These are phyloP conservation scores for Ascochyta viciae-villosae DNA, from an alignment of 2,329 filamentous ascomycete genomes.

Conservation along the genomic window DNA sequence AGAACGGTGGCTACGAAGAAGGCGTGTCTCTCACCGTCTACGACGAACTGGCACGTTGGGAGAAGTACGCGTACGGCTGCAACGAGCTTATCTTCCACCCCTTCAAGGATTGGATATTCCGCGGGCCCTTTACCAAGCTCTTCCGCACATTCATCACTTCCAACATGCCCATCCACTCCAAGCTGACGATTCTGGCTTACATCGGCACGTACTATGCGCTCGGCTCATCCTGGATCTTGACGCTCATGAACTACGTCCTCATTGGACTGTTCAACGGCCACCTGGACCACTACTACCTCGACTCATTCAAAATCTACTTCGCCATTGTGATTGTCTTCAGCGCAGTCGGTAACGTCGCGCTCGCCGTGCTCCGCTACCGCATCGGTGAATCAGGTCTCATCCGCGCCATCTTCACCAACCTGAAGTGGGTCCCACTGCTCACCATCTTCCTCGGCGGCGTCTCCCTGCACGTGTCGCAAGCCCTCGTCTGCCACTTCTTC, in stretches of 20 bases:
- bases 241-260: slow-evolving; percentile 73
- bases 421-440: slow-evolving; percentile 70
- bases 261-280: slow-evolving; percentile 76
- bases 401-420: slow-evolving; percentile 60
- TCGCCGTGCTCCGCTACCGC: slow-evolving; percentile 70
- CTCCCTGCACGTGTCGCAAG: slow-evolving; percentile 80
- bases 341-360: slow-evolving; percentile 64
- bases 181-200: slow-evolving; percentile 75
- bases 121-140: slow-evolving; percentile 70
- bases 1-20: slow-evolving; percentile 74
- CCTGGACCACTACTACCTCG: slow-evolving; percentile 80
- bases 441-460: slow-evolving; percentile 85
- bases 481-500: slow-evolving; percentile 82
- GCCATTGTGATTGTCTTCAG: slow-evolving; percentile 71
- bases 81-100: slow-evolving; percentile 76
- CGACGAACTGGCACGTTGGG: slow-evolving; percentile 74
- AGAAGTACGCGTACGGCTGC: slow-evolving; percentile 74
- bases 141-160: slow-evolving; percentile 67
- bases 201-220: slow-evolving; percentile 77
- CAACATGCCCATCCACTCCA: slow-evolving; percentile 69
- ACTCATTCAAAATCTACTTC: slow-evolving; percentile 73
- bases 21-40: slow-evolving; percentile 77
- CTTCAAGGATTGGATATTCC: slow-evolving; percentile 65
- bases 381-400: slow-evolving; percentile 62
- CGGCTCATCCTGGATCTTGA: slow-evolving; percentile 70